Base-by-base conservation (phyloP, 2,329 filamentous ascomycete species). In the Phaeomoniella chlamydospora region DNA sequence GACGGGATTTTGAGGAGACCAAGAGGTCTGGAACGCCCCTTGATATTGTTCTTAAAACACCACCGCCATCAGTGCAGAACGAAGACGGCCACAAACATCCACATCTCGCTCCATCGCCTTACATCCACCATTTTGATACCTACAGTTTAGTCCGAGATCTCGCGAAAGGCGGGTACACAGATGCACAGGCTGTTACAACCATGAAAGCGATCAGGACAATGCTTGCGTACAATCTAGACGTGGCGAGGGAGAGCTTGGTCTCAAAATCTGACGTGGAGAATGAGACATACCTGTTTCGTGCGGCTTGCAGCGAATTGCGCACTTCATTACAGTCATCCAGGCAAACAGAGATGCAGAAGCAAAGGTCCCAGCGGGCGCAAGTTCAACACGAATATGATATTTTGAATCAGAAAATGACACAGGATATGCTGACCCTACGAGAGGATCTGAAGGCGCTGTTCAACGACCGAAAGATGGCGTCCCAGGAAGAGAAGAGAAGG, bases 351-450 rank as follows among this genome's bases (percentile, higher is more conserved):
- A 78, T 86, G 43, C 87, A 94, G 57, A 72, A 78, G 40, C 80
- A 85, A 61, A 74, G 87, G 22, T 78, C 84, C 44, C 82, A 94
- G 53, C 70, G 90, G 29, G 84, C 80, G 3, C 76, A 87, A 34
- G 59, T 98, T 44, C 86, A 94, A 61, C 87, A 94, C 54, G 90
- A 96, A 55, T 77, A 87, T n/a, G 90, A 98, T 55, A 93, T 94
- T 13, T 56, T 94, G 37, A 77, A 74, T 37, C 90, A 96, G 62
- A 73, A 78, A 33, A 65, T 94, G 39, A 82, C 77, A 19, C 87
- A 94, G 57, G 87, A 96, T 53, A 67, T 87, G 16, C 61, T 77
- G 37, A 80, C 73, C 19, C 64, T 96, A 40, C 90, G 84, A 48
- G 88, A 98, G 52, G 84, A 87, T 37, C 70, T 96, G n/a, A 85